A percentile compares a stretch with the other conserved stretches of the same genome.
These are phyloP conservation scores for Botryotinia calthae DNA, from an alignment of 2,329 filamentous ascomycete genomes.

Conservation along the genomic window DNA sequence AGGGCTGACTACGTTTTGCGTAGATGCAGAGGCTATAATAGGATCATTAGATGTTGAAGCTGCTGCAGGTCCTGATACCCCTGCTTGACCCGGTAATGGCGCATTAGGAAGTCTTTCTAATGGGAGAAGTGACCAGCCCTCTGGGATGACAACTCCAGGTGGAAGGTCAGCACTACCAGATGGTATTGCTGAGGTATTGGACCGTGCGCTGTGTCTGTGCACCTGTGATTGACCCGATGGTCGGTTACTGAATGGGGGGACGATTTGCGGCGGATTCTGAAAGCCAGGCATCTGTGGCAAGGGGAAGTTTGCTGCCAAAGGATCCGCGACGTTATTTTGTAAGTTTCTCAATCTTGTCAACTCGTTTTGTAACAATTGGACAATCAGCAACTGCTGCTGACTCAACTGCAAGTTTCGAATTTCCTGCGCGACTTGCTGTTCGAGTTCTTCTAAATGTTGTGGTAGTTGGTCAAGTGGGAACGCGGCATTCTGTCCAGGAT, in stretches of 20 bases:
- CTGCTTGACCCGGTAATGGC: conserved; percentile 10
- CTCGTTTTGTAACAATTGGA: conserved; percentile 67
- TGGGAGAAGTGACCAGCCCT: conserved; percentile 63
- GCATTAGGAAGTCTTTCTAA: conserved; percentile 48
- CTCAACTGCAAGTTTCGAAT: conserved; percentile 60
- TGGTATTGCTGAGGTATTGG: conserved; percentile 52
- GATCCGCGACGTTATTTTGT: conserved; percentile 31
- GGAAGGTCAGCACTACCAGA: conserved; percentile 61
- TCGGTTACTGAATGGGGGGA: conserved; percentile 3
- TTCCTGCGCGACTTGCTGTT: conserved; percentile 67
- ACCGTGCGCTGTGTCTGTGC: conserved; percentile 48
- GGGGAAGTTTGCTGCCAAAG: conserved; percentile 31
- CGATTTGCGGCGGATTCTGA: conserved; percentile 13
- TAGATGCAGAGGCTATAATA: conserved; percentile 32
- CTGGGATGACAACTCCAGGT: conserved; percentile 60
- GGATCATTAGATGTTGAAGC: conserved; percentile 26
- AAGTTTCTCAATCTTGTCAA: conserved; percentile 58
- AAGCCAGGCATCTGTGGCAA: conserved; percentile 28
- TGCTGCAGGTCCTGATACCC: conserved; percentile 27
- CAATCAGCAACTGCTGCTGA: conserved; percentile 64
- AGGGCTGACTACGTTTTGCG: conserved; percentile 30
- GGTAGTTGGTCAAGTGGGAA: conserved; percentile 46
- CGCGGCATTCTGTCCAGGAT: neutral
- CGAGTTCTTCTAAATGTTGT: conserved; percentile 61
- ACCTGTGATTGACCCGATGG: conserved; percentile 23